phyloP scores from a whole-genome alignment of 1,284 basidiomycete genomes.

The Cryptococcus sp. region DNA sequence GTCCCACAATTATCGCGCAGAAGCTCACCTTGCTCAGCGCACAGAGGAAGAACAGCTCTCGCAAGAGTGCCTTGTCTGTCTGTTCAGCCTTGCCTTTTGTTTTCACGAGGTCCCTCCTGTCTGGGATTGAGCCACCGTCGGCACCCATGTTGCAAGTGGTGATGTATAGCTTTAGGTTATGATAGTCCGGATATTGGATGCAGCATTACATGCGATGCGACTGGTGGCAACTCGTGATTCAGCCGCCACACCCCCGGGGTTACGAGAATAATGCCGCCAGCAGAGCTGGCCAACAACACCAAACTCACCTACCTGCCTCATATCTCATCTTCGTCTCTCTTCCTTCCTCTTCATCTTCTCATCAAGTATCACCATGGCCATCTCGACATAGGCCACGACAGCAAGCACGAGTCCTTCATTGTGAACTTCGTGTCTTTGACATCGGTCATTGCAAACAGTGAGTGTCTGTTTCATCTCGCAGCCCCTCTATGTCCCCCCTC shows the following conservation, averaged over 20 bases:
- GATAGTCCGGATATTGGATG: not conserved
- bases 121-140: conserved; percentile 51
- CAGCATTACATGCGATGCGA: not conserved
- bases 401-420: conserved; percentile 13
- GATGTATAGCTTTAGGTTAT: not conserved
- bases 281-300: not conserved
- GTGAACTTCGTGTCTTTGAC: conserved; percentile 6
- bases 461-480: not conserved
- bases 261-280: not conserved
- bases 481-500: not conserved
- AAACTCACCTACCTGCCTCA: conserved; percentile 4
- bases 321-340: conserved; percentile 1
- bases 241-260: not conserved
- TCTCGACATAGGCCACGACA: not conserved
- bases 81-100: conserved; percentile 54
- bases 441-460: not conserved
- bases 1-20: not conserved
- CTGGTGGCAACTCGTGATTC: not conserved
- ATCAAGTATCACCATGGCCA: conserved; percentile 2
- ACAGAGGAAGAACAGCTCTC: conserved; percentile 85
- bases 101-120: conserved; percentile 49
- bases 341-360: conserved; percentile 5
- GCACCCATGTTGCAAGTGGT: conserved; percentile 37
- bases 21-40: conserved; percentile 78
- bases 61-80: conserved; percentile 76